Conservation (phyloP, 139 green algal genomes). For the Gonium pectorale region DNA sequence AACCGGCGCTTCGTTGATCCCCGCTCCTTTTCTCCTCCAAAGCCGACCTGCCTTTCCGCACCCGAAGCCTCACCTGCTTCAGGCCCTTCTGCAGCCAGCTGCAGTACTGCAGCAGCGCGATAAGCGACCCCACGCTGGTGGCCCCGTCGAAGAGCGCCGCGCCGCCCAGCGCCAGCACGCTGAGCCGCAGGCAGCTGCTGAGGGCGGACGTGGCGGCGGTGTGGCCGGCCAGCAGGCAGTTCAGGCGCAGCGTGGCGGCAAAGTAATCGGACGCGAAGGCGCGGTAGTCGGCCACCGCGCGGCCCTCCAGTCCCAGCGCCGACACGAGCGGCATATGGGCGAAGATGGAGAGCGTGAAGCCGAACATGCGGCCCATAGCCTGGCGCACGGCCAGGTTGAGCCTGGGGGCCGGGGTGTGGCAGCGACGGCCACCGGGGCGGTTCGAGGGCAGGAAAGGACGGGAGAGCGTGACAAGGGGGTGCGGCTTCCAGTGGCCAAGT, state of each 20-base stretch:
- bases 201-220: constrained; percentile 36
- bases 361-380: constrained; percentile 55
- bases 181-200: constrained; percentile 16
- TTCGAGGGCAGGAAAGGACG: neutral
- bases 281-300: constrained; percentile 31
- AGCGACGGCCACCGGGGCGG: neutral
- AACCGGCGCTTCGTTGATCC: no score
- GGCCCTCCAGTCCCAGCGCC: constrained; percentile 42
- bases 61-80: constrained; percentile 29
- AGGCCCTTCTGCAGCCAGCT: constrained; percentile 54
- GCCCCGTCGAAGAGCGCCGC: constrained; percentile 45
- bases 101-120: constrained; percentile 54
- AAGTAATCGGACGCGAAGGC: constrained; percentile 46
- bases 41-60: neutral
- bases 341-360: constrained; percentile 54
- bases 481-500: no score
- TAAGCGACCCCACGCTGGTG: constrained; percentile 42
- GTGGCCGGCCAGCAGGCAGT: constrained; percentile 36
- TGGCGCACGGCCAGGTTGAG: constrained; percentile 45
- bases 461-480: neutral
- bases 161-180: constrained; percentile 47
- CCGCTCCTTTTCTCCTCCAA: no score
- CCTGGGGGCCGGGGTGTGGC: neutral
- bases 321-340: constrained; percentile 42
- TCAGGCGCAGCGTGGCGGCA: constrained; percentile 28